Evolutionary conservation across 2,329 filamentous ascomycete species (phyloP).

Genomic region (Pseudofabraea citricarpa): DNA sequence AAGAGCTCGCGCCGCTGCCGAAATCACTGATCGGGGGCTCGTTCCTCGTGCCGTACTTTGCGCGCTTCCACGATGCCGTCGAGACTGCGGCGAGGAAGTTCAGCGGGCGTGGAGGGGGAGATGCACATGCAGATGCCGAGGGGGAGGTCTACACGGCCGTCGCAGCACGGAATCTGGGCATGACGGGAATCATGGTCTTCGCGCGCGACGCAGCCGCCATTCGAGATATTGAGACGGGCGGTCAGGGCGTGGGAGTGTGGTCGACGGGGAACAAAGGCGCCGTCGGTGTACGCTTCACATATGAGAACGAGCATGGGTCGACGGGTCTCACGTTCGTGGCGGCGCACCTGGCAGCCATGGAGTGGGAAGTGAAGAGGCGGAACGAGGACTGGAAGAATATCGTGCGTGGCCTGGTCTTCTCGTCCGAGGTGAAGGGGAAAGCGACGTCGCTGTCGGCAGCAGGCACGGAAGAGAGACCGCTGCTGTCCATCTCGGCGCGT

Average conservation of each 20-base stretch:
- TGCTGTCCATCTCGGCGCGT: conserved; percentile 33
- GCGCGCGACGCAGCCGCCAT: conserved; percentile 60
- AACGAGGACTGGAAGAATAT: conserved; percentile 89
- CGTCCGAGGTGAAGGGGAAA: conserved; percentile 32
- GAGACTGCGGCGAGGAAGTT: conserved; percentile 53
- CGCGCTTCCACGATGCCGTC: conserved; percentile 66
- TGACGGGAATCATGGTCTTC: conserved; percentile 88
- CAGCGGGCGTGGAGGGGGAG: conserved; percentile 22
- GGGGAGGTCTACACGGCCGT: conserved; percentile 62
- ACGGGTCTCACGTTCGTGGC: conserved; percentile 79
- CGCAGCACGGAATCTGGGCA: conserved; percentile 70
- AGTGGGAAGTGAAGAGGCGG: conserved; percentile 67
- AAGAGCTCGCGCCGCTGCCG: conserved; percentile 83
- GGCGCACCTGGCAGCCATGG: conserved; percentile 85
- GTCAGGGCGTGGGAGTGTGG: conserved; percentile 76
- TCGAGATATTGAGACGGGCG: conserved; percentile 66
- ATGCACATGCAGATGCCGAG: too few species aligned
- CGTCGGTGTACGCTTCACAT: conserved; percentile 69
- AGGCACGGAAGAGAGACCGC: conserved; percentile 37
- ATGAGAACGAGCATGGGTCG: conserved; percentile 35
- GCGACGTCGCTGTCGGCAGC: conserved; percentile 9
- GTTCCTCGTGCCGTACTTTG: conserved; percentile 71
- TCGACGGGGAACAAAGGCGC: conserved; percentile 97
- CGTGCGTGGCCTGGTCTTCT: conserved; percentile 74
- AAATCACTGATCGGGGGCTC: conserved; percentile 82